Evolutionary conservation across 1,284 basidiomycete genomes (phyloP), one percentile per base, ranked within the genome.

Genomic region (Pseudomicrostroma phylloplanum): DNA sequence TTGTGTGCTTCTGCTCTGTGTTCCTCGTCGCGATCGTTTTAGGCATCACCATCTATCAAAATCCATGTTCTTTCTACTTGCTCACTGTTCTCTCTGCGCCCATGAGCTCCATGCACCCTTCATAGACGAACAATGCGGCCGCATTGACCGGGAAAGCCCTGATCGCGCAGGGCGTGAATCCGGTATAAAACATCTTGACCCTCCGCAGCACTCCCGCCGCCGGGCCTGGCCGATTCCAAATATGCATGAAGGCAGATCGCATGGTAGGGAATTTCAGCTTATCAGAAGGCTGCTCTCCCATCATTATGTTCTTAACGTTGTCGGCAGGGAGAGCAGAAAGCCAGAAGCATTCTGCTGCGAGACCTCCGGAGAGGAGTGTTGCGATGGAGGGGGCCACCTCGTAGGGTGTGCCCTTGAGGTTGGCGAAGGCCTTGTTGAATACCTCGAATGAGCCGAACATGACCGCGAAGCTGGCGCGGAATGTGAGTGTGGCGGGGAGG

Each of bases 271-370:
- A 74, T n/a, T 65, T 59, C 2, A 82, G 81, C 2, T 80, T 82
- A 71, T 84, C 82, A 82, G 69, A 69, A 62, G 54, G 48, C 3
- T 6, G 13, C 19, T 59, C 57, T 15, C 43, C 39, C 8, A 54
- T 36, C 43, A 46, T 48, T 6, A 51, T 21, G 46, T 88, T 89
- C 80, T 90, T 90, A 64, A 89, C 81, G 70, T 88, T 88, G 78
- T 91, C 89, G 30, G 86, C 85, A 0, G 88, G 87, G 56, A 89
- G 88, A 19, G 85, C 87, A 80, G 86, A 85, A 19, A 84, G 60
- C 80, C 80, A 81, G 60, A 79, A 81, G 1, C 77, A 58, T 56
- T 80, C 80, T 21, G 79, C 77, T 1, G 67, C 72, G 1, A 80
- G 48, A 0, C 76, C 79, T 23, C 88, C 88, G 1, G 87, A 84